phyloP scores from a whole-genome alignment of 176 grass and related monocot genomes.

The Zoysia pacifica region DNA sequence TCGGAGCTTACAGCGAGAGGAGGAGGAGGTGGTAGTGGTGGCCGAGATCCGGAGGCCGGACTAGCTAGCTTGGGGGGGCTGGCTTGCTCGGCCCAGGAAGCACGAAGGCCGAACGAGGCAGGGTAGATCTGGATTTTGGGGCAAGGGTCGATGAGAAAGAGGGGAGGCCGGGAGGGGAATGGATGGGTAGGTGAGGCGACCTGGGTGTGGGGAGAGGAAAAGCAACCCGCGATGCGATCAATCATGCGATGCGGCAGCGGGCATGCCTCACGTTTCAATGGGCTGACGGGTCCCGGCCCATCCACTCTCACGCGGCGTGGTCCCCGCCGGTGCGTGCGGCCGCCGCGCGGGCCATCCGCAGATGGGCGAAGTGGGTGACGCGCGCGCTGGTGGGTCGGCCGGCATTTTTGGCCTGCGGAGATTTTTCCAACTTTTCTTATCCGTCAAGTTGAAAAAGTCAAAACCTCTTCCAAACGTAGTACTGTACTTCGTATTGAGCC shows the following conservation, averaged over 20 bases:
- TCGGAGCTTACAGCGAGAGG: background rate
- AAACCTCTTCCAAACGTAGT: no score
- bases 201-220: background rate
- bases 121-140: background rate
- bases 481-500: no score
- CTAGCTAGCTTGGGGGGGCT: background rate
- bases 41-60: background rate
- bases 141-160: background rate
- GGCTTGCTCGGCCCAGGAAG: constrained; percentile 22
- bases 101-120: constrained; percentile 1
- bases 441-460: no score
- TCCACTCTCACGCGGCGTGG: background rate
- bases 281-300: constrained; percentile 13
- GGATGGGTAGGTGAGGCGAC: background rate
- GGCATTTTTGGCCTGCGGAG: background rate
- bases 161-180: background rate
- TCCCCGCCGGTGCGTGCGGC: background rate
- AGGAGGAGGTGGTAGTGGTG: background rate
- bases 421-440: background rate
- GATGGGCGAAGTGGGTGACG: background rate
- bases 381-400: background rate
- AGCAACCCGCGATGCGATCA: background rate
- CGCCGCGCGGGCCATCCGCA: background rate
- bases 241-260: background rate
- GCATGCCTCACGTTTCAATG: background rate